phyloP scores from a whole-genome alignment of 306 rosid genomes.

The Prunus kanzakura region DNA sequence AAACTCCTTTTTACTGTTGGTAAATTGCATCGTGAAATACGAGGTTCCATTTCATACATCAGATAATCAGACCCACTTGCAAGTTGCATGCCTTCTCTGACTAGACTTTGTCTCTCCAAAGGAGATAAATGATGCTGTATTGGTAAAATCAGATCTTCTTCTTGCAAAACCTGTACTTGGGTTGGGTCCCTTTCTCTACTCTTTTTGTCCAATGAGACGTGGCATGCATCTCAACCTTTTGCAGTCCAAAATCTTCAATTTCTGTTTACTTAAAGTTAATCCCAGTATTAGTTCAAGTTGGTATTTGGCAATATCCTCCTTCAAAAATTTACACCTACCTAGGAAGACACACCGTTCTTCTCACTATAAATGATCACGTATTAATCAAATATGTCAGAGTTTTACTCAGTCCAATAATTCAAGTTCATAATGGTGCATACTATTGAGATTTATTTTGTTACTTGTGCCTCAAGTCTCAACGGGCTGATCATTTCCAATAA shows the following conservation, averaged over 20 bases:
- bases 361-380: no score
- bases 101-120: background rate
- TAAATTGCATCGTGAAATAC: background rate
- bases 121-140: background rate
- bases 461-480: conserved; percentile 8
- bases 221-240: background rate
- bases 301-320: background rate
- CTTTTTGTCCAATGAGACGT: conserved; percentile 16
- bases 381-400: no score
- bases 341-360: no score
- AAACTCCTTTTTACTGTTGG: conserved; percentile 5
- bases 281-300: background rate
- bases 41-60: background rate
- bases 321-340: no score
- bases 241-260: background rate
- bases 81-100: background rate
- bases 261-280: background rate
- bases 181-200: conserved; percentile 12
- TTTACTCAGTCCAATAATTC: background rate
- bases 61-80: conserved; percentile 29
- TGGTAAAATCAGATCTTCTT: background rate
- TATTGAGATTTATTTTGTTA: background rate
- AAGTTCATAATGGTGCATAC: background rate
- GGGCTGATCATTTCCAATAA: conserved; percentile 1
- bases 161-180: background rate